Conservation (phyloP, 495 filamentous ascomycete species). For the Lasiosphaeris hirsuta region DNA sequence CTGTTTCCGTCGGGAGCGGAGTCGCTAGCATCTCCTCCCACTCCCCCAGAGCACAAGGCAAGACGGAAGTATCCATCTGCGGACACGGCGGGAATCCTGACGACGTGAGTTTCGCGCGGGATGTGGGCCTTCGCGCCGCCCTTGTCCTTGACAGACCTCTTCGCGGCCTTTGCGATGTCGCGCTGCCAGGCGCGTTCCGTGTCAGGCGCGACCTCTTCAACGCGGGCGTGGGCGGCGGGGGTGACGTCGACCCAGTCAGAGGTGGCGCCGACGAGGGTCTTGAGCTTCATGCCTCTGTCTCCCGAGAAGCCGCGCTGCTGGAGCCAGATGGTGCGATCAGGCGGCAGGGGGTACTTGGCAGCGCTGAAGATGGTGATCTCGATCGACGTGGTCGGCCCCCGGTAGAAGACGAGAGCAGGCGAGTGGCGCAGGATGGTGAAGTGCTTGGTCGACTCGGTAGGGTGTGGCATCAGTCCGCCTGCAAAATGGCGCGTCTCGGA, state of each 20-base stretch:
- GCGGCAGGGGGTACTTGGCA: conserved; percentile 51
- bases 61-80: conserved; percentile 66
- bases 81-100: conserved; percentile 59
- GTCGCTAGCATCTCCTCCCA: conserved; percentile 21
- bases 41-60: conserved; percentile 52
- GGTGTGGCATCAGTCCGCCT: conserved; percentile 59
- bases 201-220: conserved; percentile 42
- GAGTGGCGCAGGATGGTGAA: conserved; percentile 66
- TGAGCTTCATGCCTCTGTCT: conserved; percentile 64
- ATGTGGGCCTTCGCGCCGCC: conserved; percentile 45
- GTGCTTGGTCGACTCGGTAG: conserved; percentile 62
- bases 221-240: conserved; percentile 44
- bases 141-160: conserved; percentile 43
- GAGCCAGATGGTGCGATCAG: conserved; percentile 59
- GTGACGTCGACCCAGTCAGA: conserved; percentile 64
- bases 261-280: conserved; percentile 53
- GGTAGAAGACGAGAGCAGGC: conserved; percentile 59
- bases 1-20: conserved; percentile 1
- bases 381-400: conserved; percentile 59
- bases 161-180: conserved; percentile 58
- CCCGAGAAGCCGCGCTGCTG: conserved; percentile 65
- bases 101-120: conserved; percentile 57
- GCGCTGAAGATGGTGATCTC: conserved; percentile 56
- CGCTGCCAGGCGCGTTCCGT: conserved; percentile 65
- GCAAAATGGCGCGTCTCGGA: conserved; percentile 60